Evolutionary conservation across 208 protist species (phyloP), one percentile per base, ranked within the genome.

Genomic region (Crithidia thermophila): DNA sequence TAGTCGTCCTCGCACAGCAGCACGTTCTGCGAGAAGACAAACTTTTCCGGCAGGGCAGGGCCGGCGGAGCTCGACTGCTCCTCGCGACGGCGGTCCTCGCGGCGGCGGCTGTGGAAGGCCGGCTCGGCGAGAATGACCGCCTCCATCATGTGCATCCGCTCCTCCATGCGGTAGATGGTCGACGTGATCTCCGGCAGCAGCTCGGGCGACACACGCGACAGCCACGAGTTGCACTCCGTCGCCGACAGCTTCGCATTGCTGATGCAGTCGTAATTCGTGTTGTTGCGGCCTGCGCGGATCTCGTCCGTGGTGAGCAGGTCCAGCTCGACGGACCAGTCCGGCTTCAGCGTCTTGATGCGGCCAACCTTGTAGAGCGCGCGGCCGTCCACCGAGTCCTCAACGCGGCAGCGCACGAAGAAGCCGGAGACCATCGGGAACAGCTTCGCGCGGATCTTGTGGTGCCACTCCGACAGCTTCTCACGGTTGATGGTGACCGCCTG

Each of bases 191-290:
- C 71, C 47, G 84, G 31, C 40, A 93, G 59, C 45, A 79, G 40
- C 25, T 93, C 84, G 3, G 79, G 67, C 36, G 87, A 81, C 53
- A 96, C 65, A 40, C 83, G 79, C 4, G 82, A 77, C 11, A 93
- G 74, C 79, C 85, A 95, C 50, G 76, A 68, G 47, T 79, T 90
- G 68, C 94, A 94, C 75, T 97, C 89, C 11, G 65, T 21, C 27
- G 82, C 27, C 4, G 87, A 85, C 33, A 95, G 71, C 67, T 90
- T 91, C 4, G 90, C 87, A 51, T 97, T 97, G 69, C 88, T 94
- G 69, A 97, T 89, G 77, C 92, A 97, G 73, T 97, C 92, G 75
- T 96, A 96, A 71, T 96, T 96, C 40, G 91, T 96, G 72, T 91
- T 90, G 81, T 89, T 93, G 37, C 85, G 80, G 8, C 81, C 85